Evolutionary conservation across 805 yeast genomes (phyloP), one percentile per base, ranked within the genome.

Genomic region (Pichia sporocuriosa): DNA sequence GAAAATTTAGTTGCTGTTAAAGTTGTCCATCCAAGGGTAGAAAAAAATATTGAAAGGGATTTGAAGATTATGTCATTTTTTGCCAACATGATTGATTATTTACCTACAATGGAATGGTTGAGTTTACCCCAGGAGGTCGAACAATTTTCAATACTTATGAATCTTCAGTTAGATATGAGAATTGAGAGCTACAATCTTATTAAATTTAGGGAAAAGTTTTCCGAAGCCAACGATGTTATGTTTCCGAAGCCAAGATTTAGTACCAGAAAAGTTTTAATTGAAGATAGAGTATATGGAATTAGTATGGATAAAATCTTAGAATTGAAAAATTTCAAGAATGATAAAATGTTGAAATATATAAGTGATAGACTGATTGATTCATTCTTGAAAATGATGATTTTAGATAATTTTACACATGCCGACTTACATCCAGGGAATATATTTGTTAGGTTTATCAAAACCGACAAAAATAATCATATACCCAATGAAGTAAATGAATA

Each of bases 21-120:
- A 59, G 93, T 93, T 7, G 72, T 90, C 40, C 99, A 93, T 62
- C 99, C 99, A 1, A 66, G 73, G 17, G 96, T 88, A 5, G 83
- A 77, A 40, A 62, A 67, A 11, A 77, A 74, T 38, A 83, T 93
- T 20, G 73, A 73, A 43, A 70, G 97, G 43, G 99, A 93, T 59
- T 69, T 93, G 51, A 72, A 70, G 48, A 85, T 93, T 29, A 89
- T 93, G 96, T 65, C 62, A 22, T 76, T 82, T 49, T 83, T 89
- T 56, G 98, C 98, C 2, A 61, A 63, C 33, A 40, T 71, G 1
- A 74, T 93, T 39, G 80, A 89, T 53, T 53, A 58, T 6, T 66
- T 93, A 6, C 99, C 99, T 4, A 87, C 95, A 0, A 86, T 93
- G 95, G 97, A 93, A 58, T 93, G 99, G 99, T 68, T 93, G 4